phyloP scores from a whole-genome alignment of 108 stramenopile species.

The Discostella pseudostelligera region DNA sequence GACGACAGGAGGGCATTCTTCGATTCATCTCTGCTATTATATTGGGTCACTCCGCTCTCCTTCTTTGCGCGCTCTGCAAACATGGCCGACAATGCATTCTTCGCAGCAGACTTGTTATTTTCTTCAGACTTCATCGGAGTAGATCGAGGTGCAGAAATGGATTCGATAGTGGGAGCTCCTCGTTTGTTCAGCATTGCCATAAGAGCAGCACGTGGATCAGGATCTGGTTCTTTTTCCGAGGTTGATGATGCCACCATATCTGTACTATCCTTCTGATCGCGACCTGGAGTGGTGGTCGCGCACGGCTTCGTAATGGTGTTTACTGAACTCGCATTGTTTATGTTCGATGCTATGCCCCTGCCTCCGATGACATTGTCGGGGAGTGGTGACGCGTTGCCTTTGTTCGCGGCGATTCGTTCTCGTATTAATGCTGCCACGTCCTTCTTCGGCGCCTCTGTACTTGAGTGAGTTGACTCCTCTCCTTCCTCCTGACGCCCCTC shows the following conservation, averaged over 20 bases:
- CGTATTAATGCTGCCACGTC: constrained; percentile 73
- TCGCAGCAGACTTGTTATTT: constrained; percentile 6
- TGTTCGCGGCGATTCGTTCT: constrained; percentile 63
- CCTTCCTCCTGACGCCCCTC: constrained; percentile 10
- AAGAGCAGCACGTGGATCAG: constrained; percentile 52
- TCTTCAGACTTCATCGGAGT: neutral
- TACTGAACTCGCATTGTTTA: neutral
- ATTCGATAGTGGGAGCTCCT: constrained; percentile 12
- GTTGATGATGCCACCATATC: neutral
- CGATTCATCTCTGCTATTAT: neutral
- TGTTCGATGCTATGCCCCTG: neutral
- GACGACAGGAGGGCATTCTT: neutral
- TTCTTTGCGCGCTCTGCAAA: neutral
- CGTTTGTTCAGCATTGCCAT: constrained; percentile 64
- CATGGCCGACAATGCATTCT: constrained; percentile 13
- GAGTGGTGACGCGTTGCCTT: constrained; percentile 1
- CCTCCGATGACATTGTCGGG: neutral
- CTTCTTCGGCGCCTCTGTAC: constrained; percentile 38
- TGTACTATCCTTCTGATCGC: constrained; percentile 3
- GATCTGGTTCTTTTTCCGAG: constrained; percentile 4
- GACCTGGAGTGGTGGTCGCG: neutral
- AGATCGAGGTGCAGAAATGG: neutral
- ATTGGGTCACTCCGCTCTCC: too few relatives aligned
- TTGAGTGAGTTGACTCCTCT: constrained; percentile 1
- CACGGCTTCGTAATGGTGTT: too few relatives aligned